Evolutionary conservation across 2,329 filamentous ascomycete species (phyloP), one percentile per base, ranked within the genome.

Genomic region (Fusarium sp.): DNA sequence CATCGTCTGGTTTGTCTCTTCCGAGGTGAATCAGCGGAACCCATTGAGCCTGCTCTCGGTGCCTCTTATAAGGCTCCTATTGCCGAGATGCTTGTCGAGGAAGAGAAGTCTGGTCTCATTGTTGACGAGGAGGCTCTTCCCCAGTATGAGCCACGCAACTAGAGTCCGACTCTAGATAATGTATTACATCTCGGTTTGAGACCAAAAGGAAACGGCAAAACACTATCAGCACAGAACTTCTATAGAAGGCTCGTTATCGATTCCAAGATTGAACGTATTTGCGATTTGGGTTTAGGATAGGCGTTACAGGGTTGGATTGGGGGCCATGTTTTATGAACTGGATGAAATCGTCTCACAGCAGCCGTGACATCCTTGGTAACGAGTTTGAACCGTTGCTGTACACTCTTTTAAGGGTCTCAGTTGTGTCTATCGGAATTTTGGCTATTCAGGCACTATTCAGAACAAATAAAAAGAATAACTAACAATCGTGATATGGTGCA

Each of bases 1-100:
- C 85, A 90, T 54, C 88, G 87, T 62, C 52, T 90, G 27, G 88
- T 88, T 83, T 86, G 87, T 68, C 80, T 84, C 66, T 77, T 90
- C 59, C 70, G 63, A 53, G 68, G 70, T 15, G 73, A 63, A 53
- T 53, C 70, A 20, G 59, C 49, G 3, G 60, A 62, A 38, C 47
- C 68, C 11, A 54, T 44, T 4, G 64, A 56, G 61, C 52, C 58
- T 62, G 59, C 66, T 25, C 45, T 42, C 2, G 63, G 68, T 16
- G 58, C 59, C 25, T 52, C 59, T 42, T 52, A 68, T 75, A 83
- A 83, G 77, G 76, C 79, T n/a, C 70, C 78, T 5, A 71, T 70
- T 15, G 63, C 74, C n/a, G 84, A 85, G 71, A 77, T 74, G 49
- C 32, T 66, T 51, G 80, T 62, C 16, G 79, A 79, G 2, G 83